Percentiles rank a stretch among this genome's conserved stretches.
Evolutionary conservation across 2,329 filamentous ascomycete species (phyloP).

Genomic region (Dothistroma pini): DNA sequence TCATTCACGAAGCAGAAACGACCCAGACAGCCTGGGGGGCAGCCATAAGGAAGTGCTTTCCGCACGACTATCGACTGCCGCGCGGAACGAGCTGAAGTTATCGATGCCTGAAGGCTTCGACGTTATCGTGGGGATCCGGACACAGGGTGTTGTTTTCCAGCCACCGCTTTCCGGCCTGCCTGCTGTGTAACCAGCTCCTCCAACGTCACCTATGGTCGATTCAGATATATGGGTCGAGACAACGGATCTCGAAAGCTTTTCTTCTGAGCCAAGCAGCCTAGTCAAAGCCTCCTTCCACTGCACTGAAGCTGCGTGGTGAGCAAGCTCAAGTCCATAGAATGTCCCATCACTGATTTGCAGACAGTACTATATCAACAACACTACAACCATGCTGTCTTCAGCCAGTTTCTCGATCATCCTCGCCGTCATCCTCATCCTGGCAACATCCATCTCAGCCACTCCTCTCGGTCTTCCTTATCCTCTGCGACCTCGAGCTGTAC

Average conservation of each 20-base stretch:
- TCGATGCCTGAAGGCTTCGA: neutral
- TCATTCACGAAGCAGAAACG: no score
- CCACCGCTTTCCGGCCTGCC: neutral
- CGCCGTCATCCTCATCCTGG: neutral
- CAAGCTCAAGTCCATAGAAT: neutral
- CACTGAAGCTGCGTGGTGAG: neutral
- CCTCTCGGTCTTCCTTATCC: neutral
- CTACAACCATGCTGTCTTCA: neutral
- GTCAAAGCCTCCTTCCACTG: neutral
- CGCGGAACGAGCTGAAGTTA: neutral
- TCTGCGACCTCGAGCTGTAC: conserved; percentile 2
- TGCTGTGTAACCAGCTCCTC: neutral
- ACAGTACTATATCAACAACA: neutral
- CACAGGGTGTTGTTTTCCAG: neutral
- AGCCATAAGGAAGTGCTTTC: no score
- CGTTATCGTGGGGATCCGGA: neutral
- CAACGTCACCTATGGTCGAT: neutral
- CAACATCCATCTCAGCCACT: neutral
- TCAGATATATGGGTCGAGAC: neutral
- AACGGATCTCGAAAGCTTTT: neutral
- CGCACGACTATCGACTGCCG: neutral
- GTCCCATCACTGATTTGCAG: neutral
- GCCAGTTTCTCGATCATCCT: neutral
- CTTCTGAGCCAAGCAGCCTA: neutral
- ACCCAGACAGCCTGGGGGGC: no score